Evolutionary conservation across 1,284 basidiomycete genomes (phyloP).

Genomic region (Cutaneotrichosporon sp.): DNA sequence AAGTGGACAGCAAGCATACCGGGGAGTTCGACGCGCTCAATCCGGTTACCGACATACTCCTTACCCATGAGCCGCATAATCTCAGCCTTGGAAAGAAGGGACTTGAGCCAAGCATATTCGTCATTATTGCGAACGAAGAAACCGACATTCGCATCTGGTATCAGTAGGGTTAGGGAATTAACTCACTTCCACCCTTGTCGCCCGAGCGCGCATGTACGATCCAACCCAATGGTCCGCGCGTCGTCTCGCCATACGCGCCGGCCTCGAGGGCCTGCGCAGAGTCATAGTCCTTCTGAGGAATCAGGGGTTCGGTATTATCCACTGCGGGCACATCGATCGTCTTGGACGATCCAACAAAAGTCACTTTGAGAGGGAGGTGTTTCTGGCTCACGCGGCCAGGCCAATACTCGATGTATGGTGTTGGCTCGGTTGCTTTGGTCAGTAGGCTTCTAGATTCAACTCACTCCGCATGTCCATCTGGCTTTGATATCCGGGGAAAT

Average conservation of each 20-base stretch:
- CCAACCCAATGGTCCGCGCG: constrained; percentile 27
- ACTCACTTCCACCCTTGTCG: constrained; percentile 30
- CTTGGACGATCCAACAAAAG: constrained; percentile 18
- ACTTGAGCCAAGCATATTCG: constrained; percentile 32
- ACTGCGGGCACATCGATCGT: constrained; percentile 13
- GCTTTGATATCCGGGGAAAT: constrained; percentile 28
- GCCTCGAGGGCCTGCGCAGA: constrained; percentile 6
- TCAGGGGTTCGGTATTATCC: neutral
- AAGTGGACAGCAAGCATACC: constrained; percentile 38
- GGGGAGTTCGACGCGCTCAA: constrained; percentile 37
- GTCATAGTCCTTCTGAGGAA: constrained; percentile 20
- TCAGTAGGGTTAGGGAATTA: neutral
- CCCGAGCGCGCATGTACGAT: constrained; percentile 36
- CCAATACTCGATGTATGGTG: constrained; percentile 29
- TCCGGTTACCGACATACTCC: constrained; percentile 27
- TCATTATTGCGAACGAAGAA: constrained; percentile 33
- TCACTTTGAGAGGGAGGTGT: constrained; percentile 19
- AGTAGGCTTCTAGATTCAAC: neutral
- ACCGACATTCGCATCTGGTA: constrained; percentile 31
- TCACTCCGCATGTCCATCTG: constrained; percentile 14
- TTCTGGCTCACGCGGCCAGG: constrained; percentile 19
- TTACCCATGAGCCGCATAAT: constrained; percentile 26
- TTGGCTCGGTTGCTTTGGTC: constrained; percentile 10
- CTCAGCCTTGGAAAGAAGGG: constrained; percentile 23
- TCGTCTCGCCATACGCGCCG: constrained; percentile 24